Base-by-base conservation (phyloP, 257 asterid genomes). In the Penstemon davidsonii region DNA sequence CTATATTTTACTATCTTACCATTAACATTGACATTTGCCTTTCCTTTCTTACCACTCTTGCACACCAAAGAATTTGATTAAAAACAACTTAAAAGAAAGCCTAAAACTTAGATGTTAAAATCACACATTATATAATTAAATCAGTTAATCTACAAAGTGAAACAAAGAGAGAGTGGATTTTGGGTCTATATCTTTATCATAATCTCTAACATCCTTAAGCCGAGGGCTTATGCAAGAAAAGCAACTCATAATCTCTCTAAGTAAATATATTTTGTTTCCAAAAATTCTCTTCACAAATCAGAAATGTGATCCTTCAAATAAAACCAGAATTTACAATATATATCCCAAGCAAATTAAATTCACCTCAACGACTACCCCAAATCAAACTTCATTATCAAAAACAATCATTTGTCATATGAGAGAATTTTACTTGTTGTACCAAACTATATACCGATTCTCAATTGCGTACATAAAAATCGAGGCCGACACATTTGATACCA, bases 231-330 rank as follows among this genome's bases (percentile, higher is more conserved):
- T 25, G 33, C 33, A 25, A 25, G 33, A 2, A 25, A 92, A 92
- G 42, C 98, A 92, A 40, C 86, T 81, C 98, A 92, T 92, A 67
- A 62, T 69, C 45, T 66, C 8, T 10, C n/a, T 19, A 9, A 1
- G 12, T 56, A 52, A 42, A 15, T 44, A 49, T 42, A 55, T 12
- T 5, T 58, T 15, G 65, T 50, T 41, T 65, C 25, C 42, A 46
- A 64, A 41, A 12, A 60, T 12, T 19, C 36, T 43, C 44, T 15
- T 67, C 67, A 25, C 33, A 25, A 25, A 25, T 4, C 45, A 42
- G 5, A 59, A 70, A 54, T 12, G 18, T 70, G 66, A 49, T 69
- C 63, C 60, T 63, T 64, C 68, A 50, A 60, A 54, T 43, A 40
- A 51, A 74, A 71, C 40, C 70, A 25, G 71, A 74, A 59, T 64